phyloP scores from a whole-genome alignment of 768 basidiomycete genomes.

The Collybia sp. region DNA sequence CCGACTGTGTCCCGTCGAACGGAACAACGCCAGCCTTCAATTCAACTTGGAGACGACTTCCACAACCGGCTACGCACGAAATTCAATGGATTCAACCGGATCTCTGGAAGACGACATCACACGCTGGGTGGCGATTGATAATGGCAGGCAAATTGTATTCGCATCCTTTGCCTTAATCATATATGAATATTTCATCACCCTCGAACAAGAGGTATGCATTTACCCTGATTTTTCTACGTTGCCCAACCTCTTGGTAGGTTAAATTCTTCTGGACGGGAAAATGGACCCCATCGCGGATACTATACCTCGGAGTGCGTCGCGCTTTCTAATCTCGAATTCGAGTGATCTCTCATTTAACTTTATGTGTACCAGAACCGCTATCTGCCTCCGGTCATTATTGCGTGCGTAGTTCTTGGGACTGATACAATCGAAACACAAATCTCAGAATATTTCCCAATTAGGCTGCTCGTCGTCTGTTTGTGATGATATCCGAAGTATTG shows the following conservation, averaged over 20 bases:
- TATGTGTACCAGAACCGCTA: conserved; percentile 6
- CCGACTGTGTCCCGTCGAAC: no score
- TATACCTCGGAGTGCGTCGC: conserved; percentile 8
- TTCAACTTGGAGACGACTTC: no score
- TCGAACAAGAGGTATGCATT: conserved; percentile 6
- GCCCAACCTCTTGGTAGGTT: neutral
- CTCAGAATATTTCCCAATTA: no score
- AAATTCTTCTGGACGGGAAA: conserved; percentile 10
- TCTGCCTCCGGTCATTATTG: conserved; percentile 8
- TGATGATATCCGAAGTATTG: neutral
- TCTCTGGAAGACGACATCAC: neutral
- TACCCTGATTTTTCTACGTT: neutral
- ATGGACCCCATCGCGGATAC: conserved; percentile 7
- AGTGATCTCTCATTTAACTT: neutral
- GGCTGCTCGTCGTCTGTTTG: conserved; percentile 6
- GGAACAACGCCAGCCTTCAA: no score
- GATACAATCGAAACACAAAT: no score
- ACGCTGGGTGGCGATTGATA: conserved; percentile 8
- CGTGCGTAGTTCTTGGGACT: conserved; percentile 4
- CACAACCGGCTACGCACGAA: no score
- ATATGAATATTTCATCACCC: conserved; percentile 10
- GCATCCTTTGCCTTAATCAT: conserved; percentile 5
- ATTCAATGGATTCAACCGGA: no score
- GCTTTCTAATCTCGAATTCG: neutral
- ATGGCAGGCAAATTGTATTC: conserved; percentile 7